Conservation (phyloP, 176 grass and related monocot species). For the Cenchrus fungigraminus region DNA sequence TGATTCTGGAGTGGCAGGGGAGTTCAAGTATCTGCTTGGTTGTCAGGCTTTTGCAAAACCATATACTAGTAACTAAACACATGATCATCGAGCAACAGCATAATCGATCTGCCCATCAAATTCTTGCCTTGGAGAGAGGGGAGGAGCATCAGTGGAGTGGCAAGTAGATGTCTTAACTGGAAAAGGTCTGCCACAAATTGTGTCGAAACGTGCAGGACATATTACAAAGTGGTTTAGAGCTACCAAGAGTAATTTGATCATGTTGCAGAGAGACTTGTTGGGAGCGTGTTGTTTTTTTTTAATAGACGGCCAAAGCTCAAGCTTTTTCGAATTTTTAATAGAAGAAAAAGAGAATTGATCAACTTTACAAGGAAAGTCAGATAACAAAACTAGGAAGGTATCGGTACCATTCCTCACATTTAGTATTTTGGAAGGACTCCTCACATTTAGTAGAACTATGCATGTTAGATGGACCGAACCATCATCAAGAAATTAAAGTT, state of each 20-base stretch:
- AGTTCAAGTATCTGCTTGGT: conserved; percentile 37
- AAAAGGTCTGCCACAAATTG: background rate
- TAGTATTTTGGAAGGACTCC: too few species aligned
- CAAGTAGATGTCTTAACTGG: background rate
- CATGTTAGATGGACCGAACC: too few species aligned
- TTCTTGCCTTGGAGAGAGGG: conserved; percentile 42
- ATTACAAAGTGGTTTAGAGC: background rate
- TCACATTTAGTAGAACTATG: too few species aligned
- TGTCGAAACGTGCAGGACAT: background rate
- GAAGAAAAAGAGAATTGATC: too few species aligned
- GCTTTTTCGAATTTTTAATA: too few species aligned
- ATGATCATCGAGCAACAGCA: background rate
- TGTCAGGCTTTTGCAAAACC: conserved; percentile 15
- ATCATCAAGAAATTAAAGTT: too few species aligned
- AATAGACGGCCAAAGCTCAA: too few species aligned
- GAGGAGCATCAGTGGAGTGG: conserved; percentile 30
- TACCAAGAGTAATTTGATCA: background rate
- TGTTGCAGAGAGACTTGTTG: background rate
- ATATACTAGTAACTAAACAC: background rate
- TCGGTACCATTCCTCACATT: too few species aligned
- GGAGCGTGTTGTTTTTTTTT: background rate
- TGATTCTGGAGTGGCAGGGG: conserved; percentile 35
- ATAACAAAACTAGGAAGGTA: too few species aligned
- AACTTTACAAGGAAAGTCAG: too few species aligned
- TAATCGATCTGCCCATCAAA: conserved; percentile 15